Evolutionary conservation across 2,329 filamentous ascomycete genomes (phyloP), one percentile per base, ranked within the genome.

Genomic region (Phialophora macrospora): DNA sequence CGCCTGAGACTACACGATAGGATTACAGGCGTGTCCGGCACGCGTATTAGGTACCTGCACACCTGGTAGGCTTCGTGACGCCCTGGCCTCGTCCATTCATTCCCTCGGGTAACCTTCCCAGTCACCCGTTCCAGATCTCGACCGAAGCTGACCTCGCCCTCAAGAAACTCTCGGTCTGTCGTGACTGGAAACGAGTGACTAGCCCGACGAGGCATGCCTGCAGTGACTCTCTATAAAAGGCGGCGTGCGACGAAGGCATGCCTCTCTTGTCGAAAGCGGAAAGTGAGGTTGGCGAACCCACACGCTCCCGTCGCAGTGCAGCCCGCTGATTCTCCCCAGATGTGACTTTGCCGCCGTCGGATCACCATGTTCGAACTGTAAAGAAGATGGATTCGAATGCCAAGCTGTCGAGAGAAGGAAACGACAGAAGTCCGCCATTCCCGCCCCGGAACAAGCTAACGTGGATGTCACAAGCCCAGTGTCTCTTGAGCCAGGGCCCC

Each of bases 361-460:
- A 17, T 60, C 57, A 4, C 57, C 57, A 9, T 60, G 57, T 28
- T 60, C 57, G 46, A 60, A 60, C 41, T 60, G 57, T 20, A 17
- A 52, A 9, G 34, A 60, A 32, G 57, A 60, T 38, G 44, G 46
- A 12, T 60, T 60, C 44, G 57, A 60, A 52, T 60, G 57, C 9
- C 28, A 22, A 20, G 57, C 57, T 11, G n/a, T 60, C 11, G 57
- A 60, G 17, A 32, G 57, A 22, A 60, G 46, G 28, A 60, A 60
- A 44, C 46, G 57, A 14, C 26, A 60, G n/a, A 60, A 20, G 26
- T 24, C 44, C 17, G 28, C 24, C 17, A 11, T 30, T 8, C 9
- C 7, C 9, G 12, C 20, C 9, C 44, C 17, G 20, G 44, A 48
- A 20, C 20, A 22, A 7, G 3, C 20, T 20, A 12, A 8, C 17